A percentile compares a stretch with the other conserved stretches of the same genome.
phyloP scores from a whole-genome alignment of 1,284 basidiomycete species.

The Apiotrichum veenhuisii region DNA sequence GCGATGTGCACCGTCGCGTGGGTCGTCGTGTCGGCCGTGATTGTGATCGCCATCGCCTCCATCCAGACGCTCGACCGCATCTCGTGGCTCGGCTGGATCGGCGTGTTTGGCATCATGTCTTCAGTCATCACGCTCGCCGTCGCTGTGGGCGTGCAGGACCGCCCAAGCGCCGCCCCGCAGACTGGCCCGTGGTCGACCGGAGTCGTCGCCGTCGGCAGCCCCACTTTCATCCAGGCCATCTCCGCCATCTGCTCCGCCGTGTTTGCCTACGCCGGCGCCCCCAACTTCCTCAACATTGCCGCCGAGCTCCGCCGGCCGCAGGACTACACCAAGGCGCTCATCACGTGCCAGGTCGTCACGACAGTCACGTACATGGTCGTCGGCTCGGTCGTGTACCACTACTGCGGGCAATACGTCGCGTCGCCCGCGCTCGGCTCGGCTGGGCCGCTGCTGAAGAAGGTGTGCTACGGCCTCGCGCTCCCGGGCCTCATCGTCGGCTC shows the following conservation, averaged over 20 bases:
- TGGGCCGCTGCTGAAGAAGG: slow-evolving; percentile 42
- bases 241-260: slow-evolving; percentile 32
- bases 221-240: slow-evolving; percentile 30
- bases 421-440: slow-evolving; percentile 45
- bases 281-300: slow-evolving; percentile 29
- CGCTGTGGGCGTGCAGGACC: slow-evolving; percentile 38
- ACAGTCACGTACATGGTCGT: slow-evolving; percentile 21
- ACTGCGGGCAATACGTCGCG: slow-evolving; percentile 9
- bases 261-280: slow-evolving; percentile 32
- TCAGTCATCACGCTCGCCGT: slow-evolving; percentile 38
- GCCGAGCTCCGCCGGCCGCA: slow-evolving; percentile 41
- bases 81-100: slow-evolving; percentile 39
- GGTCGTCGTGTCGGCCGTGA: slow-evolving; percentile 26
- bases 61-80: slow-evolving; percentile 37
- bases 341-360: slow-evolving; percentile 25
- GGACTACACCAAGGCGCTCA: slow-evolving; percentile 28
- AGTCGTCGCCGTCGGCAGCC: slow-evolving; percentile 32
- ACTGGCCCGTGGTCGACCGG: slow-evolving; percentile 29
- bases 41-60: slow-evolving; percentile 26
- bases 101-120: slow-evolving; percentile 24
- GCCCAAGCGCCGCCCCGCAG: slow-evolving; percentile 40
- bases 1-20: slow-evolving; percentile 36
- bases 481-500: slow-evolving; percentile 33
- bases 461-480: slow-evolving; percentile 40
- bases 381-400: slow-evolving; percentile 15